phyloP scores from a whole-genome alignment of 2,329 filamentous ascomycete species.

The Xylaria hypoxylon region DNA sequence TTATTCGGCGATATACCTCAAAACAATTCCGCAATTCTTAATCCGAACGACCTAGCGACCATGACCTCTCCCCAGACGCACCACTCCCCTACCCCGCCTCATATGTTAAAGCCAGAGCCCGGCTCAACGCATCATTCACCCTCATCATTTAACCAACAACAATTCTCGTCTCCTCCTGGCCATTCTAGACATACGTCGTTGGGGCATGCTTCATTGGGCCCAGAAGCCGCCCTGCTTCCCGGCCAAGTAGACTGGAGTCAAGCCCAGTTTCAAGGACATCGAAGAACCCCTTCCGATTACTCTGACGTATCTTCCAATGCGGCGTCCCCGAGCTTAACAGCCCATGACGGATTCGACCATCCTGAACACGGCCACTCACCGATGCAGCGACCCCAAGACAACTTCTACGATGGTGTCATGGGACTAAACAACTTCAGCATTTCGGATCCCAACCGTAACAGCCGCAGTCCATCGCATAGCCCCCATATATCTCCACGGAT shows the following conservation, averaged over 20 bases:
- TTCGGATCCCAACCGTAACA: conserved; percentile 75
- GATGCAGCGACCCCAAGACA: conserved; percentile 79
- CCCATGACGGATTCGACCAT: conserved; percentile 83
- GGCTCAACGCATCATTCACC: conserved; percentile 68
- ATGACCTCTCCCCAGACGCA: conserved; percentile 68
- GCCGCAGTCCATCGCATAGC: conserved; percentile 83
- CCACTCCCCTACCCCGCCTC: conserved; percentile 67
- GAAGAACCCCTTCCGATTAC: conserved; percentile 88
- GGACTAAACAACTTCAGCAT: conserved; percentile 84
- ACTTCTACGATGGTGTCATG: conserved; percentile 81
- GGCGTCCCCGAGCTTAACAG: conserved; percentile 83
- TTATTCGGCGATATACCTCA: conserved; percentile 68
- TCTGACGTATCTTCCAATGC: conserved; percentile 90
- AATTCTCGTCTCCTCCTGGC: conserved; percentile 62
- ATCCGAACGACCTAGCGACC: conserved; percentile 61
- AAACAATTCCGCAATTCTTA: conserved; percentile 54
- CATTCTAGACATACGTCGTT: conserved; percentile 69
- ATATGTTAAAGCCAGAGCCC: conserved; percentile 64
- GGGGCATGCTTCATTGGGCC: conserved; percentile 67
- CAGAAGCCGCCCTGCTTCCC: conserved; percentile 67
- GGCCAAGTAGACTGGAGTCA: conserved; percentile 68
- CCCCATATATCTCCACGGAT: conserved; percentile 74
- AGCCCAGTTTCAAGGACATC: conserved; percentile 80
- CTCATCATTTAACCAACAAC: conserved; percentile 66
- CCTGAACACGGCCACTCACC: conserved; percentile 80